Conservation (phyloP, 2,329 filamentous ascomycete genomes). For the Claviceps monticola region DNA sequence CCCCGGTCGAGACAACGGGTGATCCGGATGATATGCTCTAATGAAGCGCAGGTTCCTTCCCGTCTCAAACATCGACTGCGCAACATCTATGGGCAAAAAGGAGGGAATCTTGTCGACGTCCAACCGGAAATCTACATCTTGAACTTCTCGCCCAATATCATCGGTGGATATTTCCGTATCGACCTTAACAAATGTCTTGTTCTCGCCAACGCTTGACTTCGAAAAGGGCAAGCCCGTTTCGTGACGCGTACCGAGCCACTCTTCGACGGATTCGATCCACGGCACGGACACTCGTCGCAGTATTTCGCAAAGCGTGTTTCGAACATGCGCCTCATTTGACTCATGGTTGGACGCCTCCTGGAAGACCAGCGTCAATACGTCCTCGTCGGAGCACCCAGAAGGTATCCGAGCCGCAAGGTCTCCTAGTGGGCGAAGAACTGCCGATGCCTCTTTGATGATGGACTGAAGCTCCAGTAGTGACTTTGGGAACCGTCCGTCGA, state of each 20-base stretch:
- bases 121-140: conserved; percentile 47
- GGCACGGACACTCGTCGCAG: conserved; percentile 48
- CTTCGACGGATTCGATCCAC: conserved; percentile 53
- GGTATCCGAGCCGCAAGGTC: conserved; percentile 34
- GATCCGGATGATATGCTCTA: conserved; percentile 53
- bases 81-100: conserved; percentile 59
- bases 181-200: conserved; percentile 47
- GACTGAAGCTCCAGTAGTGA: conserved; percentile 41
- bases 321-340: conserved; percentile 46
- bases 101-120: conserved; percentile 52
- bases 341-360: conserved; percentile 49
- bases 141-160: conserved; percentile 42
- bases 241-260: conserved; percentile 59
- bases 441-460: conserved; percentile 30
- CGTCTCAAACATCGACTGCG: conserved; percentile 61
- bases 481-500: conserved; percentile 24
- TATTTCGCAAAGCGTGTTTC: conserved; percentile 52
- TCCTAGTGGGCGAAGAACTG: conserved; percentile 38
- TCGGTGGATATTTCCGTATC: conserved; percentile 41
- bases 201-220: conserved; percentile 28
- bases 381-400: conserved; percentile 38
- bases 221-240: conserved; percentile 42
- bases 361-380: conserved; percentile 48
- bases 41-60: conserved; percentile 65
- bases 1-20: conserved; percentile 47